Conservation (phyloP, 305 asterid genomes). For the Plantago lanceolata region DNA sequence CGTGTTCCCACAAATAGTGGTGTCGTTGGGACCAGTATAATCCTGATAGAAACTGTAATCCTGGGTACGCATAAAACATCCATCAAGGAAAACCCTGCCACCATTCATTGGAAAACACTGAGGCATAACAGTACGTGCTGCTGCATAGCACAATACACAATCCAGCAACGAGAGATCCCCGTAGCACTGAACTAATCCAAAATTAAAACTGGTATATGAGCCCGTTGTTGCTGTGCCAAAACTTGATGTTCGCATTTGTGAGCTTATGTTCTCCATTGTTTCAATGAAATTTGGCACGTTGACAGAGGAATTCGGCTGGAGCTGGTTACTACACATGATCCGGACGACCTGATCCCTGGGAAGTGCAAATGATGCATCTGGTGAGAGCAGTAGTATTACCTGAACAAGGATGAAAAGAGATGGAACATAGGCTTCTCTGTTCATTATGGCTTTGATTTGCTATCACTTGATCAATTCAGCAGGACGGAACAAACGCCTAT, state of each 20-base stretch:
- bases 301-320: not conserved
- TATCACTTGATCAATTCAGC: not conserved
- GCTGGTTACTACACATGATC: not conserved
- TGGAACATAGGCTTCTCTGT: not conserved
- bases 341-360: slow-evolving; percentile 1
- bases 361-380: slow-evolving; percentile 2
- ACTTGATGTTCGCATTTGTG: not conserved
- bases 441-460: slow-evolving; percentile 4
- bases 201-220: not conserved
- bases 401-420: not conserved
- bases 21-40: not conserved
- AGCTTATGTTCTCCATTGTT: slow-evolving; percentile 2
- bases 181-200: slow-evolving; percentile 8
- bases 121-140: slow-evolving; percentile 5
- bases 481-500: too few relatives aligned
- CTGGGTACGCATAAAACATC: slow-evolving; percentile 4
- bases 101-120: slow-evolving; percentile 6
- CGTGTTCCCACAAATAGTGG: slow-evolving; percentile 4
- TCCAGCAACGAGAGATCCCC: too few relatives aligned
- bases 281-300: not conserved
- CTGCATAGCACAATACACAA: slow-evolving; percentile 1
- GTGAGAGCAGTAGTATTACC: not conserved
- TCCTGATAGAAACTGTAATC: slow-evolving; percentile 9
- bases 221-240: not conserved
- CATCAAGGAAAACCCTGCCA: slow-evolving; percentile 4